phyloP scores from a whole-genome alignment of 2,329 filamentous ascomycete genomes.

The Colletotrichum navitas region DNA sequence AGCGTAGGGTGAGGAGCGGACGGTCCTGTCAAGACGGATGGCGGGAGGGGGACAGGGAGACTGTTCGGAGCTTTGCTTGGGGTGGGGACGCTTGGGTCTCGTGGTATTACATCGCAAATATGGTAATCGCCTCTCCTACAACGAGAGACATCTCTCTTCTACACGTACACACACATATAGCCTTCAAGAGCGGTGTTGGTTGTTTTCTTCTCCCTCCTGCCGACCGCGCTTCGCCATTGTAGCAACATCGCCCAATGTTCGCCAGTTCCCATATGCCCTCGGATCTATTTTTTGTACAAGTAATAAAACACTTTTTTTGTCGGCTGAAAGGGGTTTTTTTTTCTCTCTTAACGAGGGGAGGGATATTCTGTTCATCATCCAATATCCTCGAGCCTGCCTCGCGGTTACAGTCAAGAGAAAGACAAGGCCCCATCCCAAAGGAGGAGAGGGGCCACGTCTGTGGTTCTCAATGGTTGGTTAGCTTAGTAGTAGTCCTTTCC shows the following conservation, averaged over 20 bases:
- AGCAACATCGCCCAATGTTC: slow-evolving; percentile 31
- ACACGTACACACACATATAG: slow-evolving; percentile 36
- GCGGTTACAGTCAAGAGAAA: slow-evolving; percentile 13
- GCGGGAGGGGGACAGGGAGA: neutral
- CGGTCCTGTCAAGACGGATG: neutral
- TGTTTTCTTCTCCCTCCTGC: slow-evolving; percentile 6
- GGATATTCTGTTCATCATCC: slow-evolving; percentile 18
- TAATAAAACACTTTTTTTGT: slow-evolving; percentile 42
- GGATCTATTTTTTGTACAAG: slow-evolving; percentile 42
- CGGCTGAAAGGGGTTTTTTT: slow-evolving; percentile 20
- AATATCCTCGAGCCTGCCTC: slow-evolving; percentile 29
- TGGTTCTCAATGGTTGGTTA: neutral
- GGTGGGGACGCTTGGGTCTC: slow-evolving; percentile 29
- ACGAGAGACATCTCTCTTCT: slow-evolving; percentile 30
- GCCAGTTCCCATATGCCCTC: slow-evolving; percentile 37
- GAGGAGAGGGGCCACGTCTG: neutral
- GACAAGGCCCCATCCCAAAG: neutral
- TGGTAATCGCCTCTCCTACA: slow-evolving; percentile 16
- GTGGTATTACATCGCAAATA: slow-evolving; percentile 40
- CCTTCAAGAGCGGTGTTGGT: slow-evolving; percentile 41
- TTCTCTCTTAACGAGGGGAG: slow-evolving; percentile 26
- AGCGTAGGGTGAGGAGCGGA: neutral
- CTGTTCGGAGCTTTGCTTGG: neutral
- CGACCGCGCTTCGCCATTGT: slow-evolving; percentile 13
- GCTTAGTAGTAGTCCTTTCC: slow-evolving; percentile 82